phyloP scores from a whole-genome alignment of 305 asterid genomes.

The Euphrasia arctica region DNA sequence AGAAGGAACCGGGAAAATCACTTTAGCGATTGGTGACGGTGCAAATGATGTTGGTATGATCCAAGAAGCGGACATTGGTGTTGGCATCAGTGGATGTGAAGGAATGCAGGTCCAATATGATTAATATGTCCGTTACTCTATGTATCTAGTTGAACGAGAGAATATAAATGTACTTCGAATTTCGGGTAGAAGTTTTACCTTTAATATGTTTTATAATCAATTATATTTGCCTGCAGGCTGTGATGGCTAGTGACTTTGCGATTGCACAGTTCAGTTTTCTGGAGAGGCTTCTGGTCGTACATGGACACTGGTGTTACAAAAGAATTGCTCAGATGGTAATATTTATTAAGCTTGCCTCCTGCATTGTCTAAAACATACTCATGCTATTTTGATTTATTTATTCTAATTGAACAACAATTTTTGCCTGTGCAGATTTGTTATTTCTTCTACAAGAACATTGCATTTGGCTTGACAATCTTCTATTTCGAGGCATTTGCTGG shows the following conservation, averaged over 20 bases:
- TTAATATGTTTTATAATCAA: constrained; percentile 1
- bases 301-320: constrained; percentile 98
- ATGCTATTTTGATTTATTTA: constrained; percentile 13
- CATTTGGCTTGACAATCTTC: constrained; percentile 92
- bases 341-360: background rate
- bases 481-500: constrained; percentile 82
- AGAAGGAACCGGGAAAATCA: constrained; percentile 81
- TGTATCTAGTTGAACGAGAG: constrained; percentile 7
- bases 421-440: constrained; percentile 68
- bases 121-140: constrained; percentile 19
- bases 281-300: constrained; percentile 86
- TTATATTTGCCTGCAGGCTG: constrained; percentile 66
- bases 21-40: constrained; percentile 94
- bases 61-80: constrained; percentile 96
- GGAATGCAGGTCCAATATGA: constrained; percentile 85
- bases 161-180: background rate
- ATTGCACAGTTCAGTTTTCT: constrained; percentile 87
- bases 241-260: constrained; percentile 96
- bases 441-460: constrained; percentile 92
- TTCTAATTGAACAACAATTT: constrained; percentile 23
- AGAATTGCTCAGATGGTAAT: constrained; percentile 94
- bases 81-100: constrained; percentile 95
- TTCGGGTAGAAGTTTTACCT: background rate
- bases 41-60: constrained; percentile 99
- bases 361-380: background rate